These are phyloP conservation scores for Smittium culicis DNA, from an alignment of 371 early-diverging fungal genomes.

Conservation along the genomic window DNA sequence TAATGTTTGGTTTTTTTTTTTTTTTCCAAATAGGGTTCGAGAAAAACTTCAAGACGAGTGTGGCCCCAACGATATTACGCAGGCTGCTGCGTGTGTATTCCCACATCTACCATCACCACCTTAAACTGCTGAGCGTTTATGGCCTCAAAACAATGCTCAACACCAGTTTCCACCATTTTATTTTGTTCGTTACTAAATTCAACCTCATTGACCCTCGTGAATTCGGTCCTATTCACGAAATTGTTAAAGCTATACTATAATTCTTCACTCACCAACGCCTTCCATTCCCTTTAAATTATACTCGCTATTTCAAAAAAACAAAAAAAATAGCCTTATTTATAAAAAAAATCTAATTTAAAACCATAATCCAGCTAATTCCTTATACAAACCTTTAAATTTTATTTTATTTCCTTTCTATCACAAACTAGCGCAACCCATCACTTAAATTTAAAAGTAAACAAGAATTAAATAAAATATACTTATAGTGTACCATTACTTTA, in stretches of 20 bases:
- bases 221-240: slow-evolving; percentile 36
- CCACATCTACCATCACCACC: slow-evolving; percentile 75
- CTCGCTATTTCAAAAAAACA: no score
- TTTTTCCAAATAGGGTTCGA: neutral
- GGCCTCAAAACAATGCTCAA: slow-evolving; percentile 71
- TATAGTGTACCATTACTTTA: no score
- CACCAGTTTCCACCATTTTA: slow-evolving; percentile 78
- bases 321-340: no score
- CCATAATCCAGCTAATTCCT: no score
- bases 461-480: no score
- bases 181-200: slow-evolving; percentile 69
- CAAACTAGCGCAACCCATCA: no score
- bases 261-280: neutral
- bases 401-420: no score
- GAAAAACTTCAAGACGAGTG: slow-evolving; percentile 26
- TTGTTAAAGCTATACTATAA: slow-evolving; percentile 11
- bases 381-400: no score
- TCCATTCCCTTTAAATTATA: no score
- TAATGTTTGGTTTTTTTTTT: no score
- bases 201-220: slow-evolving; percentile 55
- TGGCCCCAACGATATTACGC: slow-evolving; percentile 54
- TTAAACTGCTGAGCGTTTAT: slow-evolving; percentile 44
- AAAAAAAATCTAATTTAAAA: no score
- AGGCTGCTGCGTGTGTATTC: slow-evolving; percentile 74
- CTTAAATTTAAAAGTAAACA: no score